Evolutionary conservation across 305 asterid genomes (phyloP).

Genomic region (Andrographis paniculata): DNA sequence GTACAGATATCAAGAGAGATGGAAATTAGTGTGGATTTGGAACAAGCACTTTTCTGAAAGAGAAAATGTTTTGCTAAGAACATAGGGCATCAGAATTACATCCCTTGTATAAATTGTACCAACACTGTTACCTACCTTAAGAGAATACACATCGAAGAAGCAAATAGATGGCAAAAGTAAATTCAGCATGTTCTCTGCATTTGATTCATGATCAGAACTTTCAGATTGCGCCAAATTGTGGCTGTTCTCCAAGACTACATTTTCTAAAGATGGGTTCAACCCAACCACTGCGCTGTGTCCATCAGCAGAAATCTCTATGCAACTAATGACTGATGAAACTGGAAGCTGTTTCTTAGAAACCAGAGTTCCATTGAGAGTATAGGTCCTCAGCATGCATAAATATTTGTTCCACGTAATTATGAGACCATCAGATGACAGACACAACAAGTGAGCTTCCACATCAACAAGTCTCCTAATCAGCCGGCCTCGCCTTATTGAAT

Average conservation of each 20-base stretch:
- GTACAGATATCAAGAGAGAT: background rate
- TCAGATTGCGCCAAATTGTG: conserved; percentile 70
- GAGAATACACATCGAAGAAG: conserved; percentile 71
- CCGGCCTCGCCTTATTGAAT: conserved; percentile 80
- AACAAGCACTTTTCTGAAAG: too few species aligned
- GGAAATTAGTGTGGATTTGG: too few species aligned
- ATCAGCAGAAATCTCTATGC: conserved; percentile 88
- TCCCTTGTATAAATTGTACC: conserved; percentile 55
- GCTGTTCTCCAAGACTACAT: conserved; percentile 38
- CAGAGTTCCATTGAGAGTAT: conserved; percentile 68
- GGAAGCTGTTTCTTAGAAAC: conserved; percentile 62
- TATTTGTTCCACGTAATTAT: conserved; percentile 67
- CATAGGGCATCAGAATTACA: conserved; percentile 67
- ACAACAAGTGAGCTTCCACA: conserved; percentile 68
- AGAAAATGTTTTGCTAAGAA: conserved; percentile 29
- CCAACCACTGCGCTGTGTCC: conserved; percentile 79
- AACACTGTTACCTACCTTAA: conserved; percentile 38
- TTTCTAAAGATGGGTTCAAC: conserved; percentile 55
- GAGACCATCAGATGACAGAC: conserved; percentile 82
- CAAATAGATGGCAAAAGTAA: conserved; percentile 70
- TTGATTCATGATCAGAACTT: conserved; percentile 21
- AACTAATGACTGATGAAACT: conserved; percentile 45
- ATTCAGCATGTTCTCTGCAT: conserved; percentile 35
- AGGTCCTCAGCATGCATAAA: conserved; percentile 48
- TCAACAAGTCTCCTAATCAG: conserved; percentile 68